Conservation (phyloP, 2,329 filamentous ascomycete species). For the Ophiocordyceps robertsii region DNA sequence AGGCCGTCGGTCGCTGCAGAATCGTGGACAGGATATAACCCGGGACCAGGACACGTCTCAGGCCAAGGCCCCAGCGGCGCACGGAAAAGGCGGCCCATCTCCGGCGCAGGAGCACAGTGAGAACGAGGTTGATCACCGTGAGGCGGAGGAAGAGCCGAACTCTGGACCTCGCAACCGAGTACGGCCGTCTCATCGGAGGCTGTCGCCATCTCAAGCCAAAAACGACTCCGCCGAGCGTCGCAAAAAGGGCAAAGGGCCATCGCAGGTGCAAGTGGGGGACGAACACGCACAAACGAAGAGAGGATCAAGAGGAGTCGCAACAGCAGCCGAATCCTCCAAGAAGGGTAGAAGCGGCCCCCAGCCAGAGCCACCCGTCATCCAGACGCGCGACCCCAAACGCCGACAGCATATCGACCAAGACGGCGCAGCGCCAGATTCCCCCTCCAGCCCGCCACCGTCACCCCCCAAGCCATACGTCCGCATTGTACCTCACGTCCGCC, state of each 20-base stretch:
- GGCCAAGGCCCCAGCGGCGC: background rate
- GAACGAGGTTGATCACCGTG: background rate
- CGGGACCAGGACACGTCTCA: conserved; percentile 1
- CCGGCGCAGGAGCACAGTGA: background rate
- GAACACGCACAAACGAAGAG: background rate
- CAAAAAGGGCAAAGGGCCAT: background rate
- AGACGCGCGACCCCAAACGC: background rate
- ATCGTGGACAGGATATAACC: conserved; percentile 1
- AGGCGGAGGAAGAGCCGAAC: background rate
- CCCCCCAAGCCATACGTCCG: conserved; percentile 30
- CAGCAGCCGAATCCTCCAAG: too few relatives aligned
- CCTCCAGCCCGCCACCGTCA: conserved; percentile 8
- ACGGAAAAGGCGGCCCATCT: background rate
- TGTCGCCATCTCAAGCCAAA: background rate
- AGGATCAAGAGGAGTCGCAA: background rate
- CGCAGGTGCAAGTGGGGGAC: background rate
- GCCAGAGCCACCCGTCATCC: too few relatives aligned
- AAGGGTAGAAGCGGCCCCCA: background rate
- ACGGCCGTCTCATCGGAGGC: conserved; percentile 7
- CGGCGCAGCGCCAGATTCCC: conserved; percentile 3
- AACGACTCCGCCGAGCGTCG: too few relatives aligned
- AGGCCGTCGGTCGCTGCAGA: conserved; percentile 8
- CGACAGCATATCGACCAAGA: conserved; percentile 2
- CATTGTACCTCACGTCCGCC: conserved; percentile 34
- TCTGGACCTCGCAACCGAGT: conserved; percentile 6